Conservation (phyloP, 345 rosid species). For the Acer saccharum region DNA sequence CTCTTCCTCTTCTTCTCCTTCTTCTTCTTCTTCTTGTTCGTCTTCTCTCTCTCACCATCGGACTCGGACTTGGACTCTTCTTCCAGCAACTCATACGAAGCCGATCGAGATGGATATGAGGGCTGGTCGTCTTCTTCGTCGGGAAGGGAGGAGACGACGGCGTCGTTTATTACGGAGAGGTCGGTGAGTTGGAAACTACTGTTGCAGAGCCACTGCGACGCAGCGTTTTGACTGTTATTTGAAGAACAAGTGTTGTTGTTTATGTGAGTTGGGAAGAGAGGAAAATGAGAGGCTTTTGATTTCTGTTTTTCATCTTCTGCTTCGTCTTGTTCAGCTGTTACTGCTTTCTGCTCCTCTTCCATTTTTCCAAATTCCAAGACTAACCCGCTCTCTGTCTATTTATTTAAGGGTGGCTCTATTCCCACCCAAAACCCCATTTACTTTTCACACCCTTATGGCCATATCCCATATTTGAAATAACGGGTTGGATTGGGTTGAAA, state of each 20-base stretch:
- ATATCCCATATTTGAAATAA: too few relatives aligned
- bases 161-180: constrained; percentile 56
- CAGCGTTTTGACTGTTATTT: constrained; percentile 15
- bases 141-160: constrained; percentile 43
- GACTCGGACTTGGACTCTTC: constrained; percentile 33
- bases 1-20: constrained; percentile 42
- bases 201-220: constrained; percentile 78
- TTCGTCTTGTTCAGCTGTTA: constrained; percentile 7
- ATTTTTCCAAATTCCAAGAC: background rate
- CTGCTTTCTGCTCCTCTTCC: background rate
- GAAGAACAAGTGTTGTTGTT: constrained; percentile 14
- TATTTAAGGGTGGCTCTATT: too few relatives aligned
- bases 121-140: constrained; percentile 17
- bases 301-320: constrained; percentile 10
- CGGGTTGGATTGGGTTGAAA: too few relatives aligned
- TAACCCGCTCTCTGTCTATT: too few relatives aligned
- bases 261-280: constrained; percentile 36
- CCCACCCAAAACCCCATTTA: too few relatives aligned
- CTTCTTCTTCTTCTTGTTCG: constrained; percentile 32
- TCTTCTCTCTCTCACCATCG: constrained; percentile 38
- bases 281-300: constrained; percentile 36
- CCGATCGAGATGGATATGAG: background rate
- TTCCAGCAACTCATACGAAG: constrained; percentile 22
- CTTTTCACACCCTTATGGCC: too few relatives aligned
- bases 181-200: constrained; percentile 72